Conservation (phyloP, 177 flowering plant genomes). For the Vitis hybrid region DNA sequence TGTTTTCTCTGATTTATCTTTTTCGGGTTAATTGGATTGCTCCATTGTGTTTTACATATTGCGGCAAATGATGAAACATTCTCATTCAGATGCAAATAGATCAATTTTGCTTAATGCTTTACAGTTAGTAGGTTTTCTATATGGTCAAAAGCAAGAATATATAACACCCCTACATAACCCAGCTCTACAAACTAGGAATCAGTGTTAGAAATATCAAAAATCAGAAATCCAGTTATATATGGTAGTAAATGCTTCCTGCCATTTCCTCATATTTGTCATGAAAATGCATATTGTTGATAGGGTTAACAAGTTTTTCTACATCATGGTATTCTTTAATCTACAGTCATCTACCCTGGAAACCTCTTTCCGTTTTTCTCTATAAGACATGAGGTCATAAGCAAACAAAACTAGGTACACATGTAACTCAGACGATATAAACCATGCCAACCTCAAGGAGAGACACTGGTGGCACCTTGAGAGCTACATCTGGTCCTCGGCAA, state of each 20-base stretch:
- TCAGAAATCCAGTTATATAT: neutral
- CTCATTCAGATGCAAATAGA: too few species aligned
- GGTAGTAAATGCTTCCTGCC: neutral
- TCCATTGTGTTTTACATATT: too few species aligned
- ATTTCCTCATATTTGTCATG: neutral
- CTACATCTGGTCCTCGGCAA: slow-evolving; percentile 86
- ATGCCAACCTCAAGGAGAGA: slow-evolving; percentile 93
- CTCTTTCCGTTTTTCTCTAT: neutral
- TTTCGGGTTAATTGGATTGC: too few species aligned
- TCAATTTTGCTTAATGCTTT: neutral
- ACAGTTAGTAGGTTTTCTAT: too few species aligned
- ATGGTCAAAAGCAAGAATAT: too few species aligned
- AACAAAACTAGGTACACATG: slow-evolving; percentile 9
- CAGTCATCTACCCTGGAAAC: neutral
- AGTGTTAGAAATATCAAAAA: too few species aligned
- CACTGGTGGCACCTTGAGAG: slow-evolving; percentile 79
- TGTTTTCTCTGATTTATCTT: too few species aligned
- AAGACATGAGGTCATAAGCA: neutral
- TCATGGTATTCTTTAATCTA: slow-evolving; percentile 3
- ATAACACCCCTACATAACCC: too few species aligned
- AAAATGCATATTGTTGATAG: neutral
- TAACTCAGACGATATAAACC: slow-evolving; percentile 71
- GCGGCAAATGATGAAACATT: too few species aligned
- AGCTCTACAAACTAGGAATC: too few species aligned
- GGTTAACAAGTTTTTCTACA: neutral